Evolutionary conservation across 345 rosid genomes (phyloP).

Genomic region (Citrus sinensis): DNA sequence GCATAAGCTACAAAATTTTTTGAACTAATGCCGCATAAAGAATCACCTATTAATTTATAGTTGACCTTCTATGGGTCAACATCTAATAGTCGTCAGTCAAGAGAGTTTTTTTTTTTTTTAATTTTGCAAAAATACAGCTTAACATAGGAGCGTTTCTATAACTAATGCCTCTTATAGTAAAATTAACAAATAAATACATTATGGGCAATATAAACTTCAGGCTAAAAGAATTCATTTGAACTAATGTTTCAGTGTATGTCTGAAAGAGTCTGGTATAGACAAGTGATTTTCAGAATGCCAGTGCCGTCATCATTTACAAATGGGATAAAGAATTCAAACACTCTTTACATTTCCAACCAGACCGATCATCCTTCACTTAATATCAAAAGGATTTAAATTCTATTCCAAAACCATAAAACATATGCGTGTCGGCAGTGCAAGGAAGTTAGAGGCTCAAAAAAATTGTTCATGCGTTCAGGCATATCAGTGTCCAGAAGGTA

Average conservation of each 20-base stretch:
- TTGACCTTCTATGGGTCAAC: neutral
- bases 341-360: neutral
- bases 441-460: neutral
- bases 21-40: neutral
- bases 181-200: neutral
- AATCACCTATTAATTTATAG: neutral
- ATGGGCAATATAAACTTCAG: neutral
- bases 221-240: neutral
- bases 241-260: neutral
- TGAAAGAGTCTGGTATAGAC: neutral
- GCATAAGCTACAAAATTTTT: neutral
- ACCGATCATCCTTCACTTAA: neutral
- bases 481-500: neutral
- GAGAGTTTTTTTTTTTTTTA: too few species aligned
- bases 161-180: neutral
- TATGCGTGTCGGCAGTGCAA: neutral
- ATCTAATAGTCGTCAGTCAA: neutral
- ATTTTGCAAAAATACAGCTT: neutral
- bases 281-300: conserved; percentile 4
- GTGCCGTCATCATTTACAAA: conserved; percentile 23
- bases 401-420: neutral
- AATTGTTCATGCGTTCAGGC: neutral
- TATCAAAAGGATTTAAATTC: neutral
- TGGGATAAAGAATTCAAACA: conserved; percentile 2
- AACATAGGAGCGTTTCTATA: neutral